phyloP scores from a whole-genome alignment of 1,139 yeast species.

The Kodamaea alishanica region DNA sequence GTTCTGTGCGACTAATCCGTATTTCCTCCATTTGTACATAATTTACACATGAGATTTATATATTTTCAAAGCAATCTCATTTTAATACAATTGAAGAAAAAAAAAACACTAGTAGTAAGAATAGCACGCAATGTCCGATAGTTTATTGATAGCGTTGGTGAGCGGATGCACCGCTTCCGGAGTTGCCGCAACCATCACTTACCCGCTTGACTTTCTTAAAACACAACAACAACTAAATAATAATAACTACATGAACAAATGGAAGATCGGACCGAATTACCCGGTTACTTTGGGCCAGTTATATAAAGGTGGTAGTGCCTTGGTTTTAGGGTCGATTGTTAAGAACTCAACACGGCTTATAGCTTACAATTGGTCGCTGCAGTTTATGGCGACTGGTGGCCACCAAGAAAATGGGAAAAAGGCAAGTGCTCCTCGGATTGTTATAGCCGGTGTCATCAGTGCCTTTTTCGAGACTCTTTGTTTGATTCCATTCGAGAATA shows the following conservation, averaged over 20 bases:
- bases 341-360: conserved; percentile 73
- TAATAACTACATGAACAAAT: conserved; percentile 36
- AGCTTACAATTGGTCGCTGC: conserved; percentile 72
- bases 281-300: conserved; percentile 42
- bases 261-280: conserved; percentile 36
- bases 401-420: conserved; percentile 34
- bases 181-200: conserved; percentile 65
- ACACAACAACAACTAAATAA: conserved; percentile 65
- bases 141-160: conserved; percentile 57
- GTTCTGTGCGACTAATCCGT: conserved; percentile 21
- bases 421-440: conserved; percentile 66
- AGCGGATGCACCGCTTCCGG: conserved; percentile 78
- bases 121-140: conserved; percentile 18
- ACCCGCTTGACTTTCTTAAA: conserved; percentile 82
- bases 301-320: conserved; percentile 74
- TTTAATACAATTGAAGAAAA: neutral
- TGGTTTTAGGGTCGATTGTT: conserved; percentile 70
- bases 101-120: conserved; percentile 1
- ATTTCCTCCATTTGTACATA: conserved; percentile 3
- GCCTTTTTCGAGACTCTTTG: conserved; percentile 78
- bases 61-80: neutral
- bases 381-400: conserved; percentile 62
- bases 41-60: neutral
- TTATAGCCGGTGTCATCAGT: conserved; percentile 83
- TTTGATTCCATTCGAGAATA: conserved; percentile 87